Base-by-base conservation (phyloP, 768 basidiomycete species). In the Stropharia rugosoannulata region DNA sequence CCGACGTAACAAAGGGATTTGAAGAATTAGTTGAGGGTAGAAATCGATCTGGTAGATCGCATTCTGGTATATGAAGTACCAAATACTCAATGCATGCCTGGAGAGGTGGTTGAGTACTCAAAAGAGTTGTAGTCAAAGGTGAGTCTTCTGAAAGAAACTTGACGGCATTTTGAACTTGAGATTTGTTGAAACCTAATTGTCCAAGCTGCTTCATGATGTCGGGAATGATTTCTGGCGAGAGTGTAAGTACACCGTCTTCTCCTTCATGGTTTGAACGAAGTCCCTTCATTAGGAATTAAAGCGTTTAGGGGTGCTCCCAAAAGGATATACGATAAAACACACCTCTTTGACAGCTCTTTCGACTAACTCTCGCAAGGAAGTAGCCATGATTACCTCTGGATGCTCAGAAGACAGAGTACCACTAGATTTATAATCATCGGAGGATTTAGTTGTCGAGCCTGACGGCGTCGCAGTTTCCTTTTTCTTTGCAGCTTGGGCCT, bases 61-160 rank as follows among this genome's bases (percentile, higher is more conserved):
- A 87, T 73, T 98, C 95, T 0, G 94, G 89, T 5, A 90, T 66
- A 62, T 91, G 83, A 18, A 96, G 77, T 43, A 96, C 78, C 2
- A 97, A 78, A 71, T 92, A 93, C 61, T 94, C 90, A 43, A 95
- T 86, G 49, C 85, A 84, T 0, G 93, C 90, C 65, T 93, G 86
- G 12, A 93, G 69, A 4, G 87, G 82, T 5, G 83, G 75, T 2
- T 85, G 68, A 5, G 81, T 75, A 6, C 67, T 70, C 35, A 94
- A 74, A 12, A 96, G 76, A 38, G 81, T 83, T 15, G 82, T 76
- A 5, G 83, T 74, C n/a, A 89, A 71, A 3, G 80, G 67, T 10
- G 86, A 87, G 12, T 84, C 75, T 13, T 70, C 62, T 4, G 83
- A 80, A 11, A 93, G 71, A 46, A 84, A 84, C n/a, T 75, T 77